Base-by-base conservation (phyloP, 176 grass and related monocot genomes). In the Triticum monococcum region DNA sequence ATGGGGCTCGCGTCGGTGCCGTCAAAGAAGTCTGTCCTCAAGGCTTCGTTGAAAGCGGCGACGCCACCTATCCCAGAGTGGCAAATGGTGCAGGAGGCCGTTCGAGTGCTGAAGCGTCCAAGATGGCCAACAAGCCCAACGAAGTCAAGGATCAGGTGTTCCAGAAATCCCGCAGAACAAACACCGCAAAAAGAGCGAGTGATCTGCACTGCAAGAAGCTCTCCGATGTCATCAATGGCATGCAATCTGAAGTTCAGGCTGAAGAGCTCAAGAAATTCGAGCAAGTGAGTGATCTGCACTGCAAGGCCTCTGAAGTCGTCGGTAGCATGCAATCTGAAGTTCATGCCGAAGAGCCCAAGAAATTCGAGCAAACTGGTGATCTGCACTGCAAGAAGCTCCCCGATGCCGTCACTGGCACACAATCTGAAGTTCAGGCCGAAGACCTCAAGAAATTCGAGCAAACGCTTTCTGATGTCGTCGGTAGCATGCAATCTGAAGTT, bases 131-230 rank as follows among this genome's bases (percentile, higher is more conserved):
- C 38, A 87, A 72, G 20, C 59, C 26, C 16, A 35, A 37, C 22
- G 79, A 63, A 20, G 41, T 5, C 14, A 76, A 69, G 28, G 85
- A 77, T 22, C 36, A 23, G 1, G 26, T 37, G 68, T 6, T 31
- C 32, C 22, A 22, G 25, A 87, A 90, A 64, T 36, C 72, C 12
- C 28, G 80, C 60, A 74, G 62, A 60, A 24, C 38, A 12, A 92
- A 52, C 30, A 20, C 63, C 32, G 16, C 20, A 8, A 72, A 13
- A 4, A 64, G 87, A 72, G 45, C 57, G 1, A 85, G 84, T 61
- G 41, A 18, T 46, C 24, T 24, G 10, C 43, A 31, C 23, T 83
- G 35, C 38, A 72, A 77, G 52, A 56, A 85, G 67, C 46, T 43
- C 14, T 35, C 62, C 14, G 48, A 82, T 9, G 40, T 32, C 30